phyloP scores from a whole-genome alignment of 331 rosid species.

The Pyrus hybrid region DNA sequence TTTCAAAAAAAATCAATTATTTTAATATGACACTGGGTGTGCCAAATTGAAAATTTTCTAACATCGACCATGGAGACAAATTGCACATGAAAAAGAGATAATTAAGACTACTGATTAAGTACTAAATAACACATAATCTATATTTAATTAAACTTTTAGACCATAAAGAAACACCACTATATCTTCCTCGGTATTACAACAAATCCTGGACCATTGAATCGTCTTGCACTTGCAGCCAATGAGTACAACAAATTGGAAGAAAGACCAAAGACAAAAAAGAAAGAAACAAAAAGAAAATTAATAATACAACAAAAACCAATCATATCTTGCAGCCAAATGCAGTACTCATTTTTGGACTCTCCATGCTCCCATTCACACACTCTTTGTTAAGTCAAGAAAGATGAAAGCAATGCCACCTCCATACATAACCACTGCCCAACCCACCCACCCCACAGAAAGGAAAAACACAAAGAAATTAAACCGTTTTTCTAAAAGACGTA shows the following conservation, averaged over 20 bases:
- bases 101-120: neutral
- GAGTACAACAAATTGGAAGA: conserved; percentile 6
- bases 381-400: conserved; percentile 28
- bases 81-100: neutral
- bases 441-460: neutral
- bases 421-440: neutral
- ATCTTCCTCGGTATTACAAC: conserved; percentile 64
- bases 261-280: conserved; percentile 16
- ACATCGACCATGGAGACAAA: neutral
- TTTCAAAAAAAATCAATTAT: too few relatives aligned
- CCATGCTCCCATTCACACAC: conserved; percentile 43
- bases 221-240: conserved; percentile 25
- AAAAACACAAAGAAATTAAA: neutral
- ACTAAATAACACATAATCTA: conserved; percentile 1
- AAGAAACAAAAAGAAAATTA: neutral
- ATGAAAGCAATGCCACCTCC: conserved; percentile 16
- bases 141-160: conserved; percentile 3
- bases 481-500: neutral
- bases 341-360: conserved; percentile 37
- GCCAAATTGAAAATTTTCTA: too few relatives aligned
- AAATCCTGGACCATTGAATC: conserved; percentile 45
- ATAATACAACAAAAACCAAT: neutral
- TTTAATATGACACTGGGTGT: too few relatives aligned
- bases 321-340: conserved; percentile 22
- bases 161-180: conserved; percentile 16